phyloP scores from a whole-genome alignment of 1,284 basidiomycete genomes.

The Ganoderma lingzhi region DNA sequence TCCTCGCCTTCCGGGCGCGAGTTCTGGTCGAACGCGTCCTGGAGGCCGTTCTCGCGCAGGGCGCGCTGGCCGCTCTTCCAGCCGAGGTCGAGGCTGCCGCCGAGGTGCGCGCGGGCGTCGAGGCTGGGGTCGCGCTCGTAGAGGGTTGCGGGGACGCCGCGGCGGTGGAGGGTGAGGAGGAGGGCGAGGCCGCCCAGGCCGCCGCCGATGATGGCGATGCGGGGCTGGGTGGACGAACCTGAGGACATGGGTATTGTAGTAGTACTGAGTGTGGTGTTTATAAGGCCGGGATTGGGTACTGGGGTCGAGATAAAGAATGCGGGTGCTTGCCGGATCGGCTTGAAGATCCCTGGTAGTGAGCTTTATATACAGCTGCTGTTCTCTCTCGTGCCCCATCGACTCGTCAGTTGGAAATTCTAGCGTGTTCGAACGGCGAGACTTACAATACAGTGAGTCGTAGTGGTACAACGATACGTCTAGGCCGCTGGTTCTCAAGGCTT shows the following conservation, averaged over 20 bases:
- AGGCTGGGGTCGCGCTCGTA: slow-evolving; percentile 15
- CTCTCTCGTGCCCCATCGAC: too few species aligned
- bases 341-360: too few species aligned
- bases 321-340: too few species aligned
- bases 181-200: slow-evolving; percentile 14
- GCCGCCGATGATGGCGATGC: slow-evolving; percentile 17
- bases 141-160: slow-evolving; percentile 11
- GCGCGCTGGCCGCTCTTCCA: slow-evolving; percentile 27
- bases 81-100: slow-evolving; percentile 28
- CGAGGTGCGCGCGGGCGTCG: slow-evolving; percentile 22
- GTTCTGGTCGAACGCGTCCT: slow-evolving; percentile 18
- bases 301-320: not conserved
- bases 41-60: slow-evolving; percentile 28
- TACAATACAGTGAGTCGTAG: too few species aligned
- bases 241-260: not conserved
- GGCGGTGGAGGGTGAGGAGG: slow-evolving; percentile 11
- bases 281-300: not conserved
- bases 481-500: too few species aligned
- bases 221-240: not conserved
- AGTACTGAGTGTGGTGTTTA: not conserved
- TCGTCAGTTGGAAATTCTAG: too few species aligned
- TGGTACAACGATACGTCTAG: too few species aligned
- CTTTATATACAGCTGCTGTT: too few species aligned
- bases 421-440: too few species aligned
- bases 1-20: slow-evolving; percentile 26